Conservation (phyloP, 176 grass and related monocot genomes). For the barley (Hordeum vulgare) region MorexV3_pseudomolecules_assembly NC_058520.1:409019234-409019733, state of each 20-base stretch:
- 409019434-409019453: slow-evolving; percentile 60
- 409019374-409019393: slow-evolving; percentile 78
- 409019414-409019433: slow-evolving; percentile 95
- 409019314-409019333: slow-evolving; percentile 69
- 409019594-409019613: background rate
- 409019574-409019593: background rate
- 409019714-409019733: background rate
- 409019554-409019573: background rate
- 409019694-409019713: slow-evolving; percentile 1
- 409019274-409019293: slow-evolving; percentile 67
- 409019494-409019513: background rate
- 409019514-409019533: background rate
- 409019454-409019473: slow-evolving; percentile 15
- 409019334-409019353: slow-evolving; percentile 73
- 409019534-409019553: background rate
- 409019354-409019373: slow-evolving; percentile 80
- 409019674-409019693: background rate
- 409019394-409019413: slow-evolving; percentile 91
- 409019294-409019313: slow-evolving; percentile 93
- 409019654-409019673: background rate
- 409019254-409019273: slow-evolving; percentile 88
- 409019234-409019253: slow-evolving; percentile 95
- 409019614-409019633: background rate
- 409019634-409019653: background rate
- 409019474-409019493: background rate